Percentiles rank a stretch among this genome's conserved stretches.
Conservation (phyloP, 345 rosid species). For the Gossypium bickii region DNA sequence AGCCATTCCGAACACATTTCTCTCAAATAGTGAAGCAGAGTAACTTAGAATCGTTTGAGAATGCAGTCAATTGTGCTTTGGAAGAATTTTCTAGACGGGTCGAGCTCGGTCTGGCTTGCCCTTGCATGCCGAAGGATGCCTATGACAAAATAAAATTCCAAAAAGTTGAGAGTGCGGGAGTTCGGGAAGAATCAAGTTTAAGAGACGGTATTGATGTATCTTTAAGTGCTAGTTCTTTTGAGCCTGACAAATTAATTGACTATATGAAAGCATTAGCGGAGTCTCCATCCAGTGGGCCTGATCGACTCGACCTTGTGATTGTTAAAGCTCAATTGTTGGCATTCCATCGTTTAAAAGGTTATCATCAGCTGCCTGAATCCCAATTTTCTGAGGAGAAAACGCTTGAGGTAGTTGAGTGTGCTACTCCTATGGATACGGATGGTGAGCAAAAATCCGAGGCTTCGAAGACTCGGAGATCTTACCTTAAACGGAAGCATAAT, state of each 20-base stretch:
- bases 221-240: constrained; percentile 29
- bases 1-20: constrained; percentile 55
- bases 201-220: constrained; percentile 33
- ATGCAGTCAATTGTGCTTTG: constrained; percentile 60
- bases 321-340: constrained; percentile 56
- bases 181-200: constrained; percentile 35
- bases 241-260: constrained; percentile 43
- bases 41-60: constrained; percentile 48
- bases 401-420: constrained; percentile 16
- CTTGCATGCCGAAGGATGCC: constrained; percentile 39
- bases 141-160: constrained; percentile 40
- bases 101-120: constrained; percentile 54
- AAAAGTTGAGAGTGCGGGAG: constrained; percentile 53
- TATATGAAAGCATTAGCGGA: constrained; percentile 52
- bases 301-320: constrained; percentile 46
- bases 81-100: constrained; percentile 58
- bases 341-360: constrained; percentile 52
- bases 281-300: constrained; percentile 42
- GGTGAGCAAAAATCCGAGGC: constrained; percentile 23
- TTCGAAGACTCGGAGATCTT: constrained; percentile 28
- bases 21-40: constrained; percentile 53
- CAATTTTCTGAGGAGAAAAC: constrained; percentile 25
- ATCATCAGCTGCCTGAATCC: constrained; percentile 43
- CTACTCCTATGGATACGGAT: constrained; percentile 19
- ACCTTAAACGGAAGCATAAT: constrained; percentile 61